phyloP scores from a whole-genome alignment of 2,329 filamentous ascomycete species.

The Lachnellula occidentalis region DNA sequence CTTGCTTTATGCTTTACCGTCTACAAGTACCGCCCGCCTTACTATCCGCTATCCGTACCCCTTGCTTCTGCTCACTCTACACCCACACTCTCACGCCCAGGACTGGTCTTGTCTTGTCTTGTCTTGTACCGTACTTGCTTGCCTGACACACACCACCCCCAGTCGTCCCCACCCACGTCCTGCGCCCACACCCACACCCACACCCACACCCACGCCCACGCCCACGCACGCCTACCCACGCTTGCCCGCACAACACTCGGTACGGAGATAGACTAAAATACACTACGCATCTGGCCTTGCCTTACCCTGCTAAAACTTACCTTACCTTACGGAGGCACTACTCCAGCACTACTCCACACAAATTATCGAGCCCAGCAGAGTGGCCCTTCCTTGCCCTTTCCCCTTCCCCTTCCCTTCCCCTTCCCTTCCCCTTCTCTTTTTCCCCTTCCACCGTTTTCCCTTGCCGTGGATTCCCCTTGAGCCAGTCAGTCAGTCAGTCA shows the following conservation, averaged over 20 bases:
- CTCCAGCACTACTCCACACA: neutral
- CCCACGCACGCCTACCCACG: neutral
- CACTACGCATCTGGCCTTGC: too few relatives aligned
- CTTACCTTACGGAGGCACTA: too few relatives aligned
- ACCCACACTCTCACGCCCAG: neutral
- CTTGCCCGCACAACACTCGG: neutral
- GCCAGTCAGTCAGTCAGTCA: too few relatives aligned
- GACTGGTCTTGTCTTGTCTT: too few relatives aligned
- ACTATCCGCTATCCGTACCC: neutral
- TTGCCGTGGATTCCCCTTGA: neutral
- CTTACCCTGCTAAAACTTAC: neutral
- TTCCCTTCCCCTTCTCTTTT: neutral
- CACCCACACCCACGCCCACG: neutral
- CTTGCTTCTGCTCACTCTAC: neutral
- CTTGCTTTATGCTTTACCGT: too few relatives aligned
- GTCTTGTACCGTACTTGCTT: too few relatives aligned
- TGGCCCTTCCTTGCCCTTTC: neutral
- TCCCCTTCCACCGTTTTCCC: neutral
- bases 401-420: neutral
- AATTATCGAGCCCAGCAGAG: too few relatives aligned
- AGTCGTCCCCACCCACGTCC: slow-evolving; percentile 2
- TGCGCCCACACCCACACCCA: neutral
- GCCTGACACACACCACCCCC: slow-evolving; percentile 1
- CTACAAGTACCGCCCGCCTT: too few relatives aligned
- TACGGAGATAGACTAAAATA: neutral